phyloP scores from a whole-genome alignment of 2,329 filamentous ascomycete genomes.

The Penicillium digitatum region DNA sequence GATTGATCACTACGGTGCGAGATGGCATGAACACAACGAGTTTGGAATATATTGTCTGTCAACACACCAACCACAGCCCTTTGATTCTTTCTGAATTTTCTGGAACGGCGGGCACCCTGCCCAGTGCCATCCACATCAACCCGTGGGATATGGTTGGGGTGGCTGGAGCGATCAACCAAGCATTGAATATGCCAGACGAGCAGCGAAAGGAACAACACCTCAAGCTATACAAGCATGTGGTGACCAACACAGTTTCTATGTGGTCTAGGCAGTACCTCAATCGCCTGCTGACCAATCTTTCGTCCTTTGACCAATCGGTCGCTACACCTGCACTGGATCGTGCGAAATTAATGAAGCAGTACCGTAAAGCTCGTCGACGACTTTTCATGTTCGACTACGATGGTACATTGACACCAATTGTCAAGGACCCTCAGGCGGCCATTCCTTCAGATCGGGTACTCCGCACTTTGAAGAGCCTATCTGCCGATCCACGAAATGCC shows the following conservation, averaged over 20 bases:
- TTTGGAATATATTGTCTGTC: conserved; percentile 89
- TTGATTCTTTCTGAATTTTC: conserved; percentile 96
- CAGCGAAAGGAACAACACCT: conserved; percentile 66
- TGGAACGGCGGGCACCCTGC: conserved; percentile 80
- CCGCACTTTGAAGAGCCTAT: conserved; percentile 71
- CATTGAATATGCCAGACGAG: conserved; percentile 68
- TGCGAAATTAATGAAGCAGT: conserved; percentile 66
- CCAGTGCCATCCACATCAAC: conserved; percentile 90
- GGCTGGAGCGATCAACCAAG: conserved; percentile 75
- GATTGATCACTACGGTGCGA: conserved; percentile 88
- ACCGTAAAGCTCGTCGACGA: conserved; percentile 69
- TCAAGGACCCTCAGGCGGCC: conserved; percentile 82
- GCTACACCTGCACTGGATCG: conserved; percentile 80
- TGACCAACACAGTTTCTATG: conserved; percentile 75
- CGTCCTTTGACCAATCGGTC: conserved; percentile 68
- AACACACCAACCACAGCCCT: conserved; percentile 79
- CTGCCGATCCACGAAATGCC: conserved; percentile 73
- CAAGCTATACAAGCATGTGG: conserved; percentile 77
- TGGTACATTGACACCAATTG: conserved; percentile 91
- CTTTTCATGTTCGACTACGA: conserved; percentile 99
- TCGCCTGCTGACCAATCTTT: conserved; percentile 74
- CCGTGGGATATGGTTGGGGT: conserved; percentile 88
- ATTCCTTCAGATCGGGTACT: conserved; percentile 82
- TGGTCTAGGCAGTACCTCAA: conserved; percentile 81
- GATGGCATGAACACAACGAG: conserved; percentile 98